These are phyloP conservation scores for Cronartium ribicola DNA, from an alignment of 1,284 basidiomycete genomes.

Conservation along the genomic window DNA sequence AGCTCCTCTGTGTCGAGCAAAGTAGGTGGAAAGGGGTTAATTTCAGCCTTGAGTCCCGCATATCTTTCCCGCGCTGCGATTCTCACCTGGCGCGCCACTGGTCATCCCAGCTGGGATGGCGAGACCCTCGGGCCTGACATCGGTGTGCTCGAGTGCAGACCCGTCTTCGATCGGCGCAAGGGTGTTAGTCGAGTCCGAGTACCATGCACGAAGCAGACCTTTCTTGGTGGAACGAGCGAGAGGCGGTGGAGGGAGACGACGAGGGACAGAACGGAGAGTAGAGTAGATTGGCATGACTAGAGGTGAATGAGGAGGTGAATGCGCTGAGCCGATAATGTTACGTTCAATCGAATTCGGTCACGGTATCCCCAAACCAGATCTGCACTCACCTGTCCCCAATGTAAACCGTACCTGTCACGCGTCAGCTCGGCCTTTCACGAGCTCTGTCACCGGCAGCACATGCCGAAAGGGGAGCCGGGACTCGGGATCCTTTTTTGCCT, in stretches of 20 bases:
- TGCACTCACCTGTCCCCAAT: too few relatives aligned
- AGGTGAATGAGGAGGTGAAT: neutral
- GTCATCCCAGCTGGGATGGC: constrained; percentile 35
- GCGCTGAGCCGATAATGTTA: neutral
- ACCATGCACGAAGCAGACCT: constrained; percentile 5
- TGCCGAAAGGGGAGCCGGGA: too few relatives aligned
- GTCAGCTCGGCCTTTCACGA: too few relatives aligned
- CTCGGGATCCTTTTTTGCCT: too few relatives aligned
- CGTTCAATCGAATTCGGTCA: too few relatives aligned
- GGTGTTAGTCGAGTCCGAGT: constrained; percentile 10
- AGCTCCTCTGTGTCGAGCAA: constrained; percentile 63
- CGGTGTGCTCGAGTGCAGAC: constrained; percentile 7
- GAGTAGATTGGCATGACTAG: neutral
- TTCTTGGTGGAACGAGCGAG: neutral
- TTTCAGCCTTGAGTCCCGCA: neutral
- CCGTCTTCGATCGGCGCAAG: constrained; percentile 6
- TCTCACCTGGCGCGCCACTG: constrained; percentile 38
- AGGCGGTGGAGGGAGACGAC: neutral
- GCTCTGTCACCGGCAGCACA: too few relatives aligned
- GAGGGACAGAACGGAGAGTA: neutral
- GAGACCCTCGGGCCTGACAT: neutral
- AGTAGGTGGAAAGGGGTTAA: neutral
- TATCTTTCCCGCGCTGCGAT: neutral
- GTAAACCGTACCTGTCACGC: too few relatives aligned
- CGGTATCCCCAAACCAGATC: too few relatives aligned